Percentiles rank a stretch among this genome's conserved stretches.
phyloP scores from a whole-genome alignment of 2,329 filamentous ascomycete species.

The Ceratocystis albifundus region DNA sequence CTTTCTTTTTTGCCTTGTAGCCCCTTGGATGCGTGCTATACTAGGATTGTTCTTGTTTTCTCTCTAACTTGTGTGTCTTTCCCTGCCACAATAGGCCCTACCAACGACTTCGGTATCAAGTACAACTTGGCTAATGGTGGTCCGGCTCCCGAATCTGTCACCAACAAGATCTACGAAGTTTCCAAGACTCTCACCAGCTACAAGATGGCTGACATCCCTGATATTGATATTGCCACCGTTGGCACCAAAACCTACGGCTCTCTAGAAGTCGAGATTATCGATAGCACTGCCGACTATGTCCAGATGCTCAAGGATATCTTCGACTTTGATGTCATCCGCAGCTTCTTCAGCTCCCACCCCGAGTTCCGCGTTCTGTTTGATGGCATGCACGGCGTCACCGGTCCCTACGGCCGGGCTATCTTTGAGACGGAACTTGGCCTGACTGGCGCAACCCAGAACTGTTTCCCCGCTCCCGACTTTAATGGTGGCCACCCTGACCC shows the following conservation, averaged over 20 bases:
- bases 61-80: not conserved
- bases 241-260: slow-evolving; percentile 73
- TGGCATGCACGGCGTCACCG: slow-evolving; percentile 85
- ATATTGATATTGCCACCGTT: slow-evolving; percentile 72
- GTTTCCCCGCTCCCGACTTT: slow-evolving; percentile 84
- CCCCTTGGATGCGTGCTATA: not conserved
- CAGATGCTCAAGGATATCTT: slow-evolving; percentile 97
- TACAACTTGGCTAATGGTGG: slow-evolving; percentile 97
- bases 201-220: slow-evolving; percentile 78
- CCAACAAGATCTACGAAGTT: slow-evolving; percentile 92
- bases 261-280: slow-evolving; percentile 89
- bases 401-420: slow-evolving; percentile 87
- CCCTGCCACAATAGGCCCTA: slow-evolving; percentile 51
- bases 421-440: slow-evolving; percentile 90
- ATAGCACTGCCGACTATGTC: slow-evolving; percentile 85
- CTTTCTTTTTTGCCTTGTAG: too few species aligned
- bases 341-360: slow-evolving; percentile 73
- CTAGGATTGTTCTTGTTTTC: not conserved
- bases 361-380: slow-evolving; percentile 98
- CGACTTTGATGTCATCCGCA: slow-evolving; percentile 90
- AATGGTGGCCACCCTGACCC: slow-evolving; percentile 95
- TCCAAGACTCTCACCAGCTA: slow-evolving; percentile 85
- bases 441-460: slow-evolving; percentile 72
- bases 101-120: slow-evolving; percentile 97
- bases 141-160: slow-evolving; percentile 88